phyloP scores from a whole-genome alignment of 352 stramenopile species.

The Phytopythium boreale region DNA sequence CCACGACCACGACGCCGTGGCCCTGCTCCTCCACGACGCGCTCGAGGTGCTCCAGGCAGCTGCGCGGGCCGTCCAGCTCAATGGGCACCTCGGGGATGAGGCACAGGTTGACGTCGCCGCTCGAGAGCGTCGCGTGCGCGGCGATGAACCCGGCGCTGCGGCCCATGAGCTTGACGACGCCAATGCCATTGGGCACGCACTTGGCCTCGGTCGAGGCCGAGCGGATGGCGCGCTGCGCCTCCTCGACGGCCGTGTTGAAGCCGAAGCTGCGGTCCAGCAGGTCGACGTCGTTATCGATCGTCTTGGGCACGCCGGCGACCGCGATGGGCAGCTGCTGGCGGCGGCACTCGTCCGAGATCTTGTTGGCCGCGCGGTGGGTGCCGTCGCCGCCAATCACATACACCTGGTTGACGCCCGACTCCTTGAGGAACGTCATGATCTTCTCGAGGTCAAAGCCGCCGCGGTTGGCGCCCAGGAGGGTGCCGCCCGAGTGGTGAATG shows the following conservation, averaged over 20 bases:
- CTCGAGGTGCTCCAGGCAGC: constrained; percentile 91
- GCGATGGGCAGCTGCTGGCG: constrained; percentile 87
- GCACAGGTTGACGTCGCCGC: constrained; percentile 97
- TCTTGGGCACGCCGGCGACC: constrained; percentile 97
- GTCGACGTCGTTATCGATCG: constrained; percentile 99
- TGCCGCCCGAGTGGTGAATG: constrained; percentile 92
- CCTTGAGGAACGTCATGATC: constrained; percentile 93
- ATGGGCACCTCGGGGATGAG: constrained; percentile 97
- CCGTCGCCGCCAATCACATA: constrained; percentile 98
- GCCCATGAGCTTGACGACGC: constrained; percentile 99
- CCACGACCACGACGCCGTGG: constrained; percentile 97
- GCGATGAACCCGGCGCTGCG: constrained; percentile 97
- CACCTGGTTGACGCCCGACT: constrained; percentile 90
- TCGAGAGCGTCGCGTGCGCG: constrained; percentile 95
- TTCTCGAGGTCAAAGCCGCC: constrained; percentile 97
- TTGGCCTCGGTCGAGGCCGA: constrained; percentile 91
- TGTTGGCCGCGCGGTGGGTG: constrained; percentile 96
- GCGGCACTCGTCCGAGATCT: constrained; percentile 77
- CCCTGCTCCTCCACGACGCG: constrained; percentile 92
- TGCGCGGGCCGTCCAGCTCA: constrained; percentile 90
- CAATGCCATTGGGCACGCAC: constrained; percentile 97
- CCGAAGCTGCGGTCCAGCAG: constrained; percentile 98
- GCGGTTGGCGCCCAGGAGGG: constrained; percentile 92
- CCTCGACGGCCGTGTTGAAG: constrained; percentile 97
- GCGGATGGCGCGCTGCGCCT: constrained; percentile 92